Evolutionary conservation across 768 basidiomycete genomes (phyloP).

Genomic region (Cyathus striatus): DNA sequence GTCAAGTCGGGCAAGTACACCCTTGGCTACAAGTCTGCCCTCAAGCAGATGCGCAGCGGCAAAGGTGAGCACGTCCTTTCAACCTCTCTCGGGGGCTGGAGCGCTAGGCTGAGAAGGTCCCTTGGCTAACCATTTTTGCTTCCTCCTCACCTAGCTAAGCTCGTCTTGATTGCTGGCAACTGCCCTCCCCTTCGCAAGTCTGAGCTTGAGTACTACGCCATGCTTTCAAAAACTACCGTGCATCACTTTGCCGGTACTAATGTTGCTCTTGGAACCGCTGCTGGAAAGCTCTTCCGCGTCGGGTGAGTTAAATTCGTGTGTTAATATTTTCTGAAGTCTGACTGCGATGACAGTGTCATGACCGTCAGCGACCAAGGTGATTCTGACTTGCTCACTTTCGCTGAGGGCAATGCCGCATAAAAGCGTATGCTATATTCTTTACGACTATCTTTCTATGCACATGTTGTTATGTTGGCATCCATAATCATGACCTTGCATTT

Average conservation of each 20-base stretch:
- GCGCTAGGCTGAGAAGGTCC: constrained; percentile 99
- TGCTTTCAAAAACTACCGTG: constrained; percentile 98
- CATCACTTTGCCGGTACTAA: constrained; percentile 98
- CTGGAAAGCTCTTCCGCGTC: constrained; percentile 98
- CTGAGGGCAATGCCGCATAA: constrained; percentile 69
- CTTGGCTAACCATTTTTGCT: constrained; percentile 53
- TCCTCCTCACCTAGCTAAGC: constrained; percentile 82
- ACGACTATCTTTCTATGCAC: constrained; percentile 3
- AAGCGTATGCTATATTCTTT: constrained; percentile 9
- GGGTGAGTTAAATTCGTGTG: constrained; percentile 44
- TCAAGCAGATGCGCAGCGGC: constrained; percentile 94
- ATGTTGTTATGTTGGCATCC: too few relatives aligned
- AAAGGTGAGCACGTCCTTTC: constrained; percentile 69
- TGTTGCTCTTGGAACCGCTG: constrained; percentile 96
- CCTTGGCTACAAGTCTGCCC: constrained; percentile 95
- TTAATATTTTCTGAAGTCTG: constrained; percentile 1
- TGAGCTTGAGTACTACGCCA: constrained; percentile 99
- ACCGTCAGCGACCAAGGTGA: constrained; percentile 94
- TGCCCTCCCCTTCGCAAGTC: too few relatives aligned
- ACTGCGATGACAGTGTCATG: constrained; percentile 69
- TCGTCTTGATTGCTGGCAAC: constrained; percentile 97
- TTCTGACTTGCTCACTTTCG: constrained; percentile 83
- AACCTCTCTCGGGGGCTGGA: too few relatives aligned
- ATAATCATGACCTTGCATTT: too few relatives aligned
- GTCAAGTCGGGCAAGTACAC: constrained; percentile 98